Conservation (phyloP, 1,284 basidiomycete genomes). For the Sporisorium graminicola region DNA sequence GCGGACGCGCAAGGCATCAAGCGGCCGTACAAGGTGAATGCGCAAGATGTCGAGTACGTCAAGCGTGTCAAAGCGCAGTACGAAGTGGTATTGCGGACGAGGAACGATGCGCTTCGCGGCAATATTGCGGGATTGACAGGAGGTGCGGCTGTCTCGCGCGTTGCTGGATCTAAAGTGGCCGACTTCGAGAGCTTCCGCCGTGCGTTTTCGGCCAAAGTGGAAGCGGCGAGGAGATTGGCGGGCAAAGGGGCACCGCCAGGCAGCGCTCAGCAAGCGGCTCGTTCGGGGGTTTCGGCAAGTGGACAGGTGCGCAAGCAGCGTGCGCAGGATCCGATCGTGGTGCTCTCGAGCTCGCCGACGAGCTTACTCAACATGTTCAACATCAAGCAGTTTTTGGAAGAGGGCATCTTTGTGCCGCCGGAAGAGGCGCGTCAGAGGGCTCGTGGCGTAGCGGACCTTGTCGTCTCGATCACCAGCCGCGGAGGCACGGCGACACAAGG, state of each 20-base stretch:
- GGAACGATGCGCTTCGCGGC: slow-evolving; percentile 59
- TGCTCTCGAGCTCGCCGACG: slow-evolving; percentile 94
- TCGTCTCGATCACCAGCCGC: slow-evolving; percentile 61
- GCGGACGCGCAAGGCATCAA: slow-evolving; percentile 39
- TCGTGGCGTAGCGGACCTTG: slow-evolving; percentile 54
- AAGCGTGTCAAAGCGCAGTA: slow-evolving; percentile 54
- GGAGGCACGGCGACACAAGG: slow-evolving; percentile 28
- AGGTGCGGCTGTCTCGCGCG: slow-evolving; percentile 30
- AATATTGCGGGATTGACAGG: slow-evolving; percentile 33
- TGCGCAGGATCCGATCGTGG: slow-evolving; percentile 83
- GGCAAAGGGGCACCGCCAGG: slow-evolving; percentile 36
- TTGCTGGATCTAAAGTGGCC: slow-evolving; percentile 20
- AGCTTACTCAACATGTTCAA: slow-evolving; percentile 98
- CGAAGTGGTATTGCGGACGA: slow-evolving; percentile 60
- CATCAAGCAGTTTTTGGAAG: slow-evolving; percentile 90
- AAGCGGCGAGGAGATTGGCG: slow-evolving; percentile 52
- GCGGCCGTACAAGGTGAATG: slow-evolving; percentile 61
- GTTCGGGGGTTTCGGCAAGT: slow-evolving; percentile 26
- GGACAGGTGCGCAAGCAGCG: slow-evolving; percentile 56
- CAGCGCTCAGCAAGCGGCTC: slow-evolving; percentile 14
- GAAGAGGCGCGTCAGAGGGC: slow-evolving; percentile 63
- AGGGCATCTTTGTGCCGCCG: slow-evolving; percentile 78
- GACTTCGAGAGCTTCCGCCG: slow-evolving; percentile 52
- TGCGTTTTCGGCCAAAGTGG: slow-evolving; percentile 51
- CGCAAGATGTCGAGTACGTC: slow-evolving; percentile 65